Evolutionary conservation across 495 filamentous ascomycete species (phyloP).

Genomic region (Pseudevernia furfuracea): DNA sequence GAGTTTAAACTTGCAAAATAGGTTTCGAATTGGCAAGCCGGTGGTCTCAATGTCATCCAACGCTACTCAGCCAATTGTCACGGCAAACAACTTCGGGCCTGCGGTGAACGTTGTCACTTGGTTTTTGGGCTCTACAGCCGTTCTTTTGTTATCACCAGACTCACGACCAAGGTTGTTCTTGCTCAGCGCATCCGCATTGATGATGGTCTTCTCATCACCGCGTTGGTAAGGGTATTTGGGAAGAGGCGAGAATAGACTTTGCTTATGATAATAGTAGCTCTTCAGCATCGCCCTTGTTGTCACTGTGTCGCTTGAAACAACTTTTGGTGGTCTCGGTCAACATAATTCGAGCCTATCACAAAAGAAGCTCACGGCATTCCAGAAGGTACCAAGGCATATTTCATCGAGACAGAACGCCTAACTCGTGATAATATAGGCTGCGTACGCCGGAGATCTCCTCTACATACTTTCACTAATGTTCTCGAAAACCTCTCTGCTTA

Average conservation of each 20-base stretch:
- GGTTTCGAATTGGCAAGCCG: neutral
- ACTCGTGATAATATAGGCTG: neutral
- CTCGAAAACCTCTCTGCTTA: conserved; percentile 22
- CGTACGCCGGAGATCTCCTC: conserved; percentile 19
- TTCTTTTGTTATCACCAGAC: conserved; percentile 16
- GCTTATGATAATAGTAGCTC: conserved; percentile 12
- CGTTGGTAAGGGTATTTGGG: conserved; percentile 12
- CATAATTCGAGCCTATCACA: conserved; percentile 9
- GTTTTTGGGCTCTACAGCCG: conserved; percentile 17
- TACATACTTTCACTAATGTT: conserved; percentile 19
- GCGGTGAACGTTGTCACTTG: conserved; percentile 22
- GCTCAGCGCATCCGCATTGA: conserved; percentile 18
- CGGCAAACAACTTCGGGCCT: conserved; percentile 18
- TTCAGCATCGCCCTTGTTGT: conserved; percentile 18
- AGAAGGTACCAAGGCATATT: conserved; percentile 12
- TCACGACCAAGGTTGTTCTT: conserved; percentile 15
- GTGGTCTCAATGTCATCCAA: neutral
- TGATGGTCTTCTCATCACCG: conserved; percentile 8
- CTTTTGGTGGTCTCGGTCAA: conserved; percentile 16
- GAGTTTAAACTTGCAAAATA: too few species aligned
- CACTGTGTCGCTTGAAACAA: conserved; percentile 14
- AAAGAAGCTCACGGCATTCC: conserved; percentile 6
- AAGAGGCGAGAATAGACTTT: neutral
- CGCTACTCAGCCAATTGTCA: neutral
- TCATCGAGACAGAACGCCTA: neutral